Evolutionary conservation across 768 basidiomycete genomes (phyloP), one percentile per base, ranked within the genome.

Genomic region (Cyathus striatus): DNA sequence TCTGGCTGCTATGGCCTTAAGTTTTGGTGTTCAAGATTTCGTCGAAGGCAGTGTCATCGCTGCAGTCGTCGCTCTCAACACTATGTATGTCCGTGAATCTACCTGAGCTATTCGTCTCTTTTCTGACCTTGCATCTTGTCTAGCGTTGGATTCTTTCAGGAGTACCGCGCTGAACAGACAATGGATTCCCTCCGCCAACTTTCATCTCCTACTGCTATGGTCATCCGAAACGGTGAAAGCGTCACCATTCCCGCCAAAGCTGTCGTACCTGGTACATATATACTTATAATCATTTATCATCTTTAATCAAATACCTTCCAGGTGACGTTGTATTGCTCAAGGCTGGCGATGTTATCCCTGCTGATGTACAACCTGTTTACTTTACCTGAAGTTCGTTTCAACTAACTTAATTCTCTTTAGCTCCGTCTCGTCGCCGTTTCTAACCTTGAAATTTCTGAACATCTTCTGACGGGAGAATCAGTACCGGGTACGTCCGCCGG

Each of bases 11-110:
- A 61, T 79, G 56, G 72, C 71, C 3, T 63, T 80, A 6, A 76
- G 74, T 6, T 76, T 80, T 49, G 78, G 72, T 44, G 74, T 76
- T 21, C 58, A 72, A 51, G 73, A 75, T 40, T 81, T 66, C 54
- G 69, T 79, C 42, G 71, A 73, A 54, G 74, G 72, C 5, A 74
- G 69, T 23, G 72, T 75, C 7, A 71, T 75, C 38, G 68, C 67
- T n/a, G 68, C 64, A 22, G 65, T 73, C 32, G 64, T 71, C 21
- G 53, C 64, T 18, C 54, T 72, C 25, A 75, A 75, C 48, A 68
- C 65, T 2, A 57, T 59, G 67, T 66, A 44, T 9, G 61, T 38
- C 27, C 12, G 27, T 30, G 27, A 2, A 12, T 38, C 7, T 27
- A 12, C 7, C 21, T 27, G n/a, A n/a, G n/a, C n/a, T n/a, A n/a